Base-by-base conservation (phyloP, 768 basidiomycete species). In the Serendipita sp. region DNA sequence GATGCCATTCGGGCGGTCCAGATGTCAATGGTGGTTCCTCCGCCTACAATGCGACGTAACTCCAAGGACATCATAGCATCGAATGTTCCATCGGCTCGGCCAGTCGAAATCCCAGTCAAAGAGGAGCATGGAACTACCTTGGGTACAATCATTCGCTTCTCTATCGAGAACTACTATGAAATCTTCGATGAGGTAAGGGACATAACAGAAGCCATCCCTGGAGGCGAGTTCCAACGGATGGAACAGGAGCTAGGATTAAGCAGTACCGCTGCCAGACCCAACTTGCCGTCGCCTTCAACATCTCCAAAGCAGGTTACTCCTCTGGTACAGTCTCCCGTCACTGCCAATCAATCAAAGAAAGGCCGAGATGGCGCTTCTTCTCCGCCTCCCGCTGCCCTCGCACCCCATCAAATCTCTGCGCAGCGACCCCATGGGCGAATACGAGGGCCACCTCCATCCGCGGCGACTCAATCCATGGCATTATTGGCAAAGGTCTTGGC, bases 131-230 rank as follows among this genome's bases (percentile, higher is more conserved):
- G 30, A 9, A 82, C 82, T 7, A 89, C 88, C 0, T 75, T 92
- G 0, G 88, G 88, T 2, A 75, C 77, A 65, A 74, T 91, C 43
- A 76, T 90, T 71, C 83, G 83, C 69, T 73, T 88, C 44, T 91
- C 87, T 71, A 90, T 91, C 60, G 79, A 86, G 67, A 81, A 81
- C 44, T 92, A 91, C 70, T 90, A 85, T 70, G 90, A 92, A 70
- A 75, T 91, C 31, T 92, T 92, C 67, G 89, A 90, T 69, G 90
- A 91, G 67, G 72, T 85, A n/a, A 73, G 71, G 63, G 90, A 90
- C 72, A 79, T 82, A 16, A 78, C 78, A 64, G 88, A 90, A 66
- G 82, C 82, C 2, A 65, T 63, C 51, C 42, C 62, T 22, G 31
- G 51, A 22, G 44, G 28, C 13, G 61, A 43, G 20, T 24, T 61